These are phyloP conservation scores for Rheum nobile DNA, from an alignment of 148 eudicot species.

Conservation along the genomic window DNA sequence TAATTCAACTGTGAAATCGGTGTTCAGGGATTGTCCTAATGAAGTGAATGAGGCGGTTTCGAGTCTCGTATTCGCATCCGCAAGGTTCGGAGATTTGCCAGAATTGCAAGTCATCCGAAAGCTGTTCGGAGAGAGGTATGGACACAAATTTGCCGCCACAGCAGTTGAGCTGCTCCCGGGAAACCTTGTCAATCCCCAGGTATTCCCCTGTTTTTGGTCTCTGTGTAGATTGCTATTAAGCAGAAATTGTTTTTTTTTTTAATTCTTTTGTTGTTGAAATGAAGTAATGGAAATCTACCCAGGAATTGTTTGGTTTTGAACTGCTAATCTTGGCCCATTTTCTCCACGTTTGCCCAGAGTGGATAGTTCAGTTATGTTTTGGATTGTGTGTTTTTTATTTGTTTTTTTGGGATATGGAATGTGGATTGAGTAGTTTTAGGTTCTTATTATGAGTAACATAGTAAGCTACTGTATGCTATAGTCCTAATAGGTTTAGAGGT, in stretches of 20 bases:
- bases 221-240: no score
- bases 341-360: neutral
- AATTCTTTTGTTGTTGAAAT: neutral
- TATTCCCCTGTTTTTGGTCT: neutral
- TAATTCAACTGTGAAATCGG: neutral
- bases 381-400: neutral
- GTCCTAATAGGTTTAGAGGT: no score
- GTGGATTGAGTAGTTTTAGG: neutral
- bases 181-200: slow-evolving; percentile 59
- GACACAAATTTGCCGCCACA: slow-evolving; percentile 26
- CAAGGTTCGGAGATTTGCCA: slow-evolving; percentile 62
- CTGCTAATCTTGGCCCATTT: neutral
- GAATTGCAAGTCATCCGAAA: slow-evolving; percentile 52
- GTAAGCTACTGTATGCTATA: no score
- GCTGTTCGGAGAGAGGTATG: slow-evolving; percentile 67
- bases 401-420: neutral
- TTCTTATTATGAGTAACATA: neutral
- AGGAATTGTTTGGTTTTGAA: neutral
- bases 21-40: slow-evolving; percentile 53
- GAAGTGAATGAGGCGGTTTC: slow-evolving; percentile 77
- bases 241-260: neutral
- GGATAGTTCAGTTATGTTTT: neutral
- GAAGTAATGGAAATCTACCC: neutral
- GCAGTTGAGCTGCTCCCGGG: slow-evolving; percentile 66
- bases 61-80: slow-evolving; percentile 63